These are phyloP conservation scores for Aspergillus melleus DNA, from an alignment of 2,329 filamentous ascomycete genomes.

Conservation along the genomic window DNA sequence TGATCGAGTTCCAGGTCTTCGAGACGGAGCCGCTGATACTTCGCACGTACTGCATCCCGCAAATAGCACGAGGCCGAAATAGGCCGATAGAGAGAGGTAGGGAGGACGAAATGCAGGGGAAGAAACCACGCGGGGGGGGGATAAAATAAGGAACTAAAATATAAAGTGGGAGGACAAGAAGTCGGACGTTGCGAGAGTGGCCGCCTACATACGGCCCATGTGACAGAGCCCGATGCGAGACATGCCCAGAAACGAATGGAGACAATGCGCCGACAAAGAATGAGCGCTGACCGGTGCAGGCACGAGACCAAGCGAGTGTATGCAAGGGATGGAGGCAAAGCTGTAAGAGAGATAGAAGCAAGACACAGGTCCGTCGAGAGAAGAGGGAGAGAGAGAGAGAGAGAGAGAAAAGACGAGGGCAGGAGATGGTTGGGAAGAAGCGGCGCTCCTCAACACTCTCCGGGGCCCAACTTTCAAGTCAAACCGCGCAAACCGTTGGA, in stretches of 20 bases:
- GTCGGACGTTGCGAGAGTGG: conserved; percentile 20
- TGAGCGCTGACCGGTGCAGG: background rate
- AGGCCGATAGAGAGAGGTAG: conserved; percentile 5
- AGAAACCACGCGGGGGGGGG: background rate
- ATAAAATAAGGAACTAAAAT: conserved; percentile 1
- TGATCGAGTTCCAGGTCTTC: conserved; percentile 99
- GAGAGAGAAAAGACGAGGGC: background rate
- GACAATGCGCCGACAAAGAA: background rate
- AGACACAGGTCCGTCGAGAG: background rate
- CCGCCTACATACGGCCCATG: conserved; percentile 37
- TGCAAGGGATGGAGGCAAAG: background rate
- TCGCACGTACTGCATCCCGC: conserved; percentile 92
- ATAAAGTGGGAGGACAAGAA: conserved; percentile 11
- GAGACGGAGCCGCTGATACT: conserved; percentile 94
- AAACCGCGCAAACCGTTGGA: conserved; percentile 3
- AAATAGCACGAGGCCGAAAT: conserved; percentile 6
- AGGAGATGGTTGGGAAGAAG: background rate
- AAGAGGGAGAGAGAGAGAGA: background rate
- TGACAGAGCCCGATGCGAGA: conserved; percentile 29
- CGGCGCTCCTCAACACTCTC: conserved; percentile 9
- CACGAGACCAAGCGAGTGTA: conserved; percentile 8
- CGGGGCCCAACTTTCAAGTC: conserved; percentile 13
- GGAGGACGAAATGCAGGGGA: conserved; percentile 3
- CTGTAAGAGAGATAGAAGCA: background rate
- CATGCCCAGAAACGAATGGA: background rate